Evolutionary conservation across 306 rosid genomes (phyloP), one percentile per base, ranked within the genome.

Genomic region (Inga leiocalycina): DNA sequence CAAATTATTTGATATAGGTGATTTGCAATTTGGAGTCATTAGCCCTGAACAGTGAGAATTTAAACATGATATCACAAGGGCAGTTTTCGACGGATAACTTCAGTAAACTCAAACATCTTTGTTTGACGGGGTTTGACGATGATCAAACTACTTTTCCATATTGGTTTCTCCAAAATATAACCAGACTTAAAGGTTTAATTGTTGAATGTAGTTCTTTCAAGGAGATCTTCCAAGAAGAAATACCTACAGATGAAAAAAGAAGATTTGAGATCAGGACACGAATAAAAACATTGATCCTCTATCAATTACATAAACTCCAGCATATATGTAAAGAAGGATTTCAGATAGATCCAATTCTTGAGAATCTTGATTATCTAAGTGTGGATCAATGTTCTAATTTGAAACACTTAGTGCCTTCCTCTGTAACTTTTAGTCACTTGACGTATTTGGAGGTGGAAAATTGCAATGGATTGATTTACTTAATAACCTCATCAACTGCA

Each of bases 201-300:
- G n/a, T 52, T 52, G 61, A 52, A 52, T 4, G 22, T 10, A 54
- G 62, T 20, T 54, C 27, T 24, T 24, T 24, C 27, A 24, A 24
- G 27, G 27, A 24, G 27, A 24, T 24, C 27, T 24, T 24, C 27
- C 27, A 24, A 24, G 27, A 24, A 24, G 27, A 24, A 24, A 24
- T 24, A 24, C 27, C 27, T 24, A 24, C 27, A 24, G 27, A 24
- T 24, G 27, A 24, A 0, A 24, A 24, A 24, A 24, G 27, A 24
- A 24, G 27, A 24, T 24, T 24, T 24, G 27, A 24, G 27, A 24
- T 24, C 3, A 4, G 10, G 19, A 1, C 24, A 5, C 61, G 24
- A 6, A 1, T 54, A 0, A 19, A 54, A 54, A 9, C 0, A 0
- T 19, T 19, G 3, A 54, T 0, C 5, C 24, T 19, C 59, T 0